These are phyloP conservation scores for Coemansia brasiliensis DNA, from an alignment of 192 early-diverging fungal species.

Conservation along the genomic window DNA sequence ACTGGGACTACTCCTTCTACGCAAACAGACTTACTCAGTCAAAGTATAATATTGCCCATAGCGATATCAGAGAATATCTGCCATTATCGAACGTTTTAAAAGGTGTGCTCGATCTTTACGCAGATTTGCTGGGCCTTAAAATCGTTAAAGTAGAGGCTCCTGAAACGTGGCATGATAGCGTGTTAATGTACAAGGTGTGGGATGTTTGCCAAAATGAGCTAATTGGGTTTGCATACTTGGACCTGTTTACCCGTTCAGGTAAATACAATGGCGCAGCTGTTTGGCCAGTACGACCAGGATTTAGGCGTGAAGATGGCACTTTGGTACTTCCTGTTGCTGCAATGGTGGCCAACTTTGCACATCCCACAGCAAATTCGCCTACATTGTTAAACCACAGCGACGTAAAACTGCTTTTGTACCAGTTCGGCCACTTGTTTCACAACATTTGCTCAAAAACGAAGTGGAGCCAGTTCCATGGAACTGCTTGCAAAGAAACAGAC, in stretches of 20 bases:
- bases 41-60: constrained; percentile 52
- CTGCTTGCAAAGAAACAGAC: constrained; percentile 59
- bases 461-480: constrained; percentile 66
- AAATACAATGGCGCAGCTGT: constrained; percentile 65
- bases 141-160: constrained; percentile 60
- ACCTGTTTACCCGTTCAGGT: constrained; percentile 65
- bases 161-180: constrained; percentile 68
- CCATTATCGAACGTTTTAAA: constrained; percentile 52
- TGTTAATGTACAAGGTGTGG: constrained; percentile 66
- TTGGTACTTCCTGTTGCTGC: constrained; percentile 58
- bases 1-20: constrained; percentile 73
- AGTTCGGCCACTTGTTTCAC: constrained; percentile 64
- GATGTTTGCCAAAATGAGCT: constrained; percentile 57
- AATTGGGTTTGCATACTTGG: constrained; percentile 65
- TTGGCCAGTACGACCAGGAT: constrained; percentile 67
- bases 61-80: constrained; percentile 70
- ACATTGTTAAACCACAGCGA: constrained; percentile 72
- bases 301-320: constrained; percentile 42
- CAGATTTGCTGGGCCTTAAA: constrained; percentile 60
- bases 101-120: constrained; percentile 63
- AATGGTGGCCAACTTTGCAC: constrained; percentile 62
- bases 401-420: constrained; percentile 75
- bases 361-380: constrained; percentile 57
- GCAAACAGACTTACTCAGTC: constrained; percentile 61
- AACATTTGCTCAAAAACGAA: constrained; percentile 65